phyloP scores from a whole-genome alignment of 2,329 filamentous ascomycete species.

The Aureobasidium sp. region DNA sequence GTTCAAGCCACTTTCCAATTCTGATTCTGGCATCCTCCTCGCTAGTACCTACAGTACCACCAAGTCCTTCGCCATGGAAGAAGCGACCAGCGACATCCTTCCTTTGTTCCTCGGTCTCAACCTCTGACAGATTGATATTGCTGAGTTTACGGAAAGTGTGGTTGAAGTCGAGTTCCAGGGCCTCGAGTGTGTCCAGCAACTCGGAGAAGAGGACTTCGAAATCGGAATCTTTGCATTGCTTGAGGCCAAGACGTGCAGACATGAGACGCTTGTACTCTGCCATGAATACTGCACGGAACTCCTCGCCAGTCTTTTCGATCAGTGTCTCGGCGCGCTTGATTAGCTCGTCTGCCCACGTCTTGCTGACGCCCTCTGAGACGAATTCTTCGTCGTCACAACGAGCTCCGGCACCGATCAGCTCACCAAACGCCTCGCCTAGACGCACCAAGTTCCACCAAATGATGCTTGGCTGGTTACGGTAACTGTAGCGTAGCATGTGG shows the following conservation, averaged over 20 bases:
- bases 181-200: conserved; percentile 71
- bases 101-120: conserved; percentile 57
- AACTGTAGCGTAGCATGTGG: conserved; percentile 75
- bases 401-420: conserved; percentile 71
- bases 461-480: conserved; percentile 87
- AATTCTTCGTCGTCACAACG: conserved; percentile 66
- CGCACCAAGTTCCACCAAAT: conserved; percentile 99
- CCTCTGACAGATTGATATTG: conserved; percentile 49
- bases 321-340: conserved; percentile 73
- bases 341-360: conserved; percentile 59
- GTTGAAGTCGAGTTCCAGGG: conserved; percentile 82
- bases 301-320: conserved; percentile 72
- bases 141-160: conserved; percentile 83
- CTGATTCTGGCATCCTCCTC: conserved; percentile 56
- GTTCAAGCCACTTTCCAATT: conserved; percentile 69
- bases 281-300: conserved; percentile 81
- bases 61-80: conserved; percentile 67
- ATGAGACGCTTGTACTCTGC: conserved; percentile 85
- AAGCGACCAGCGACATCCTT: conserved; percentile 60
- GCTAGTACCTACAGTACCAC: conserved; percentile 49
- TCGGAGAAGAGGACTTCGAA: conserved; percentile 78
- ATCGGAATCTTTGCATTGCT: conserved; percentile 59
- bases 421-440: conserved; percentile 79
- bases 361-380: conserved; percentile 59
- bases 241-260: conserved; percentile 69